These are phyloP conservation scores for Diplodia scrobiculata DNA, from an alignment of 2,329 filamentous ascomycete species.

Conservation along the genomic window DNA sequence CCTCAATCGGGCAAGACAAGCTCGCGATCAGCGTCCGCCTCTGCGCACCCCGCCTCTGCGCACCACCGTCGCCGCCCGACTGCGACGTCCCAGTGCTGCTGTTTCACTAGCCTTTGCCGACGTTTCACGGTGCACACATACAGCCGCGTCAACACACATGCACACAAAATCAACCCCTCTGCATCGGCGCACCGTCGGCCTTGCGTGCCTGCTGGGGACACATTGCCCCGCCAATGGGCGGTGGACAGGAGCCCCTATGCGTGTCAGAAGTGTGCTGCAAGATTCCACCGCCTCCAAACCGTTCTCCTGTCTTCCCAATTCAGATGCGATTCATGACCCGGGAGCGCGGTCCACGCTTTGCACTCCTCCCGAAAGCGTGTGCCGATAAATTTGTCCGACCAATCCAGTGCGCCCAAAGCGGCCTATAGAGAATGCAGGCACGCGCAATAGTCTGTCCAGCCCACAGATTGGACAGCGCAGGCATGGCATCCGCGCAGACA, in stretches of 20 bases:
- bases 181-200: neutral
- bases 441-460: neutral
- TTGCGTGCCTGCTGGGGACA: conserved; percentile 2
- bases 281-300: conserved; percentile 11
- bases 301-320: conserved; percentile 18
- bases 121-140: conserved; percentile 26
- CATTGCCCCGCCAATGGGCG: conserved; percentile 14
- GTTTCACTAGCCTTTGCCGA: conserved; percentile 29
- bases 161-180: neutral
- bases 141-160: neutral
- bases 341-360: neutral
- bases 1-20: neutral
- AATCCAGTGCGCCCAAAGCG: conserved; percentile 1
- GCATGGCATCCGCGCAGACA: conserved; percentile 5
- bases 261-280: neutral
- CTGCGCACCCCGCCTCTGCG: neutral
- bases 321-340: conserved; percentile 5
- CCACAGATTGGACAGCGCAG: neutral
- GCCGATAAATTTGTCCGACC: conserved; percentile 11
- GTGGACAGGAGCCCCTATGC: conserved; percentile 2
- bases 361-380: neutral
- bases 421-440: conserved; percentile 20
- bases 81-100: conserved; percentile 8
- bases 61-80: conserved; percentile 1
- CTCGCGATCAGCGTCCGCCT: neutral